Percentiles rank a stretch among this genome's conserved stretches.
phyloP scores from a whole-genome alignment of 305 asterid genomes.

The Salvia sclarea region DNA sequence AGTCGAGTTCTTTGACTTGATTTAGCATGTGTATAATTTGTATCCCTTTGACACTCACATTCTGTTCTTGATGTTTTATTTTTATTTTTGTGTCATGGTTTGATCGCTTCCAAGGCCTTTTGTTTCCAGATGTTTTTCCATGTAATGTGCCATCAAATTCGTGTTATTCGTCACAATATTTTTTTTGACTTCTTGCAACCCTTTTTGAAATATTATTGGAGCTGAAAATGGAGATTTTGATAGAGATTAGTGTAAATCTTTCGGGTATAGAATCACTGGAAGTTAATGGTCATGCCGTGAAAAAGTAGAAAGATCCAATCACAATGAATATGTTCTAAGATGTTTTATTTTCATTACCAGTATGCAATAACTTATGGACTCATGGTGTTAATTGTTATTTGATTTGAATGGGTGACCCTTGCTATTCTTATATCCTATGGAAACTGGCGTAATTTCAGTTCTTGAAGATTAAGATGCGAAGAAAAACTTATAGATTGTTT shows the following conservation, averaged over 20 bases:
- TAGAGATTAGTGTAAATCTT: neutral
- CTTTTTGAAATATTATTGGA: constrained; percentile 1
- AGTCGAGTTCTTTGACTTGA: neutral
- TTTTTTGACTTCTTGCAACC: neutral
- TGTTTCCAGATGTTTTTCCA: constrained; percentile 5
- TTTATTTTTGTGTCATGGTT: neutral
- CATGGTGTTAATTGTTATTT: neutral
- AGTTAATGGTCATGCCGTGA: neutral
- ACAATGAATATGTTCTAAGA: neutral
- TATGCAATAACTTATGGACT: neutral
- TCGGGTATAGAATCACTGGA: neutral
- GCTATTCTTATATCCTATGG: neutral
- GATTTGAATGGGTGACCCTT: neutral
- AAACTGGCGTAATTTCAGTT: constrained; percentile 7
- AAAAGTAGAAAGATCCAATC: constrained; percentile 9
- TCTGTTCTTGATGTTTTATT: constrained; percentile 6
- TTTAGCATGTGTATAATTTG: constrained; percentile 1
- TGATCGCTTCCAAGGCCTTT: neutral
- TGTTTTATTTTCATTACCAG: neutral
- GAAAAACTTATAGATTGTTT: neutral
- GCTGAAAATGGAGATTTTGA: constrained; percentile 5
- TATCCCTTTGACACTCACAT: neutral
- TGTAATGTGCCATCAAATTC: neutral
- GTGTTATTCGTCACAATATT: neutral
- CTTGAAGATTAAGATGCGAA: constrained; percentile 10